Conservation (phyloP, 805 yeast species). For the Schwanniomyces vanrijiae region DNA sequence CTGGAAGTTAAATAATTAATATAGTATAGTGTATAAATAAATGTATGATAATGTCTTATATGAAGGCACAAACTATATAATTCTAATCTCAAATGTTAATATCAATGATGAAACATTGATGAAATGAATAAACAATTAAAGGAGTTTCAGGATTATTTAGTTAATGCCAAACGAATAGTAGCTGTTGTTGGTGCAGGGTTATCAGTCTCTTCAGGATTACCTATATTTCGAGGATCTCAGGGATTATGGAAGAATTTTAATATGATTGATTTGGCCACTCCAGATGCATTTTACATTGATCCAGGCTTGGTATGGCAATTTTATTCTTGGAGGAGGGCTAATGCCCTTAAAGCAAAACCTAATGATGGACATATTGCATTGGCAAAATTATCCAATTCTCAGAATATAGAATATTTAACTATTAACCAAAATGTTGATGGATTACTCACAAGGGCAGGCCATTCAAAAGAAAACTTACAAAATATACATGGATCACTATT, state of each 20-base stretch:
- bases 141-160: conserved; percentile 53
- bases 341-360: conserved; percentile 67
- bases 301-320: conserved; percentile 92
- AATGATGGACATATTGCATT: conserved; percentile 73
- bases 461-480: conserved; percentile 48
- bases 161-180: conserved; percentile 47
- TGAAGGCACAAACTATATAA: not conserved
- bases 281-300: conserved; percentile 81
- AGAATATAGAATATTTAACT: conserved; percentile 49
- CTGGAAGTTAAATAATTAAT: conserved; percentile 21
- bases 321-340: conserved; percentile 65
- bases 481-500: conserved; percentile 83
- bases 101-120: not conserved
- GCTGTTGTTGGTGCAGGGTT: conserved; percentile 84
- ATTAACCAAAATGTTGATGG: conserved; percentile 88
- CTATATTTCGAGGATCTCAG: conserved; percentile 69
- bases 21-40: conserved; percentile 1
- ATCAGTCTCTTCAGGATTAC: conserved; percentile 73
- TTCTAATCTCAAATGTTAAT: not conserved
- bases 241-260: conserved; percentile 79
- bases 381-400: conserved; percentile 54
- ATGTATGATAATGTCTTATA: conserved; percentile 1
- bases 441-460: conserved; percentile 64
- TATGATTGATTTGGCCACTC: conserved; percentile 84
- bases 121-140: conserved; percentile 21